Conservation (phyloP, 2,329 filamentous ascomycete species). For the Blastomyces parvus region DNA sequence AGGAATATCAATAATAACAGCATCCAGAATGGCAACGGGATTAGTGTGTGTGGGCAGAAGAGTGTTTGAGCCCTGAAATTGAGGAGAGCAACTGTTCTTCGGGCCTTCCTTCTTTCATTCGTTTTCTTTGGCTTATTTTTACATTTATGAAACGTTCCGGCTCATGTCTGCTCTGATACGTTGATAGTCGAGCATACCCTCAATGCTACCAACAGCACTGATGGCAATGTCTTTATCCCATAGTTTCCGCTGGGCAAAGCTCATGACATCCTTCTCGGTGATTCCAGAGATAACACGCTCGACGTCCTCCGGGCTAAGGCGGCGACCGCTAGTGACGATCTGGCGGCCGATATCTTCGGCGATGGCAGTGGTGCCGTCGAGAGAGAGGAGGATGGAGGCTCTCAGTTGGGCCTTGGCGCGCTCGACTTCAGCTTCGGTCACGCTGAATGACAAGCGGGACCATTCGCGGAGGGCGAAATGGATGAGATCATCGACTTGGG, state of each 20-base stretch:
- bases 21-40: slow-evolving; percentile 1
- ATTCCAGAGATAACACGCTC: slow-evolving; percentile 83
- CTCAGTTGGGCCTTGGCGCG: slow-evolving; percentile 99
- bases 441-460: slow-evolving; percentile 84
- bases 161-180: slow-evolving; percentile 68
- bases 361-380: slow-evolving; percentile 93
- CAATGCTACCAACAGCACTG: slow-evolving; percentile 84
- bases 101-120: neutral
- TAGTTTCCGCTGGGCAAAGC: slow-evolving; percentile 85
- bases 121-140: neutral
- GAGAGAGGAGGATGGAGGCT: slow-evolving; percentile 91
- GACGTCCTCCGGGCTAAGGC: slow-evolving; percentile 85
- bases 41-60: neutral
- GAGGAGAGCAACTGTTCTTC: neutral
- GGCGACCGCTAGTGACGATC: slow-evolving; percentile 91
- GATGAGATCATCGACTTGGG: slow-evolving; percentile 83
- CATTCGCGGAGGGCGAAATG: slow-evolving; percentile 98
- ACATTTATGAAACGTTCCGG: slow-evolving; percentile 50
- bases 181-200: slow-evolving; percentile 56
- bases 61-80: neutral
- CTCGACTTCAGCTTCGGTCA: slow-evolving; percentile 84
- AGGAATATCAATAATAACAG: slow-evolving; percentile 5
- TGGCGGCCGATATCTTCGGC: slow-evolving; percentile 98
- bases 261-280: slow-evolving; percentile 93
- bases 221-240: slow-evolving; percentile 97